Conservation (phyloP, 1,284 basidiomycete species). For the Ceratobasidium papillatum region DNA sequence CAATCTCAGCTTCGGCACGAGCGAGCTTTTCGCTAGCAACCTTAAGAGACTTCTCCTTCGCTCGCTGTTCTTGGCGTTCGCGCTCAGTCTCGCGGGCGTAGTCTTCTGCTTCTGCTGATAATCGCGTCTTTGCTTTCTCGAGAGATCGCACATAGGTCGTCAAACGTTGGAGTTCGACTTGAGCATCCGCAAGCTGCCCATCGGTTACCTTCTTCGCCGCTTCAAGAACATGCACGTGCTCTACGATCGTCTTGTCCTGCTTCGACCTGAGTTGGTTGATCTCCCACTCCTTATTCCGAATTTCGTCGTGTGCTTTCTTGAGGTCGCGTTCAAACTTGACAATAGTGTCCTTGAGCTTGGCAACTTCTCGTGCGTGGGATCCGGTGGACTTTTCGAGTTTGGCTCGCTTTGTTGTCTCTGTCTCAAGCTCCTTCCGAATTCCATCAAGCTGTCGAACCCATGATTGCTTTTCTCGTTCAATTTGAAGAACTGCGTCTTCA, state of each 20-base stretch:
- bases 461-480: constrained; percentile 82
- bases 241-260: constrained; percentile 98
- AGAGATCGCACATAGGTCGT: constrained; percentile 81
- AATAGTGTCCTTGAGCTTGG: constrained; percentile 73
- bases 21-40: constrained; percentile 66
- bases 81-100: constrained; percentile 77
- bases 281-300: constrained; percentile 86
- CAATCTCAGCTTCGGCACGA: constrained; percentile 66
- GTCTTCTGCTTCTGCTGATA: constrained; percentile 88
- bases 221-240: constrained; percentile 97
- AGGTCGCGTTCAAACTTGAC: constrained; percentile 82
- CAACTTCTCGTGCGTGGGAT: constrained; percentile 73
- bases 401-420: constrained; percentile 72
- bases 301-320: constrained; percentile 78
- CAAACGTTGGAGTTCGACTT: constrained; percentile 77
- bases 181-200: constrained; percentile 85
- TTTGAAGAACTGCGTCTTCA: constrained; percentile 85
- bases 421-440: constrained; percentile 71
- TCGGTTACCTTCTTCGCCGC: constrained; percentile 97
- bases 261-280: constrained; percentile 84
- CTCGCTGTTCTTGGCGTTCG: constrained; percentile 71
- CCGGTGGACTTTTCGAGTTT: constrained; percentile 76
- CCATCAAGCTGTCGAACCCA: constrained; percentile 77
- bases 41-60: constrained; percentile 70
- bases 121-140: constrained; percentile 79